A percentile compares a stretch with the other conserved stretches of the same genome.
Evolutionary conservation across 495 filamentous ascomycete species (phyloP).

Genomic region (Podospora sp.): DNA sequence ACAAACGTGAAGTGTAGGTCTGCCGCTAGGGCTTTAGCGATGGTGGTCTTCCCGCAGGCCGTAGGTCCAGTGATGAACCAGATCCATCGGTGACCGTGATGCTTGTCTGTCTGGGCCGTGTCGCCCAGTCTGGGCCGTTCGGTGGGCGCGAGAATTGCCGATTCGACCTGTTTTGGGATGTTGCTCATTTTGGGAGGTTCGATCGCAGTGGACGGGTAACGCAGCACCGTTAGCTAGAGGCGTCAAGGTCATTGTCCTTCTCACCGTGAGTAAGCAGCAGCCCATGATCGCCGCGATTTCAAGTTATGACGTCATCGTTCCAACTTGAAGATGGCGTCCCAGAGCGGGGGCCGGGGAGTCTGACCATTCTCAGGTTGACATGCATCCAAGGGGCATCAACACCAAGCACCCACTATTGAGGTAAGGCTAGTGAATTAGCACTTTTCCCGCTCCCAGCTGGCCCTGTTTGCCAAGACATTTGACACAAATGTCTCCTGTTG

Average conservation of each 20-base stretch:
- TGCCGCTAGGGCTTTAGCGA: conserved; percentile 33
- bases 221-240: too few species aligned
- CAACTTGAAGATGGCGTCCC: too few species aligned
- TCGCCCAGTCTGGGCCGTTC: background rate
- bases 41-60: conserved; percentile 37
- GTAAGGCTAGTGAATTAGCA: too few species aligned
- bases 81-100: conserved; percentile 30
- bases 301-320: too few species aligned
- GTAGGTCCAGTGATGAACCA: conserved; percentile 39
- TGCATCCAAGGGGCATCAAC: too few species aligned
- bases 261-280: too few species aligned
- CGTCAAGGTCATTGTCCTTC: too few species aligned
- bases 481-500: background rate
- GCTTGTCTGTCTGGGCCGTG: conserved; percentile 1
- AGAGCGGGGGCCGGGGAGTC: too few species aligned
- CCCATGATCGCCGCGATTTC: too few species aligned
- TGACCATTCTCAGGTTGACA: too few species aligned
- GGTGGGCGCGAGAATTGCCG: background rate
- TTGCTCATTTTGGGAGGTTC: background rate
- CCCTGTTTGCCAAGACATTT: background rate
- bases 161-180: conserved; percentile 1
- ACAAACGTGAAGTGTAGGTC: conserved; percentile 40
- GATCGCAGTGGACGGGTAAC: too few species aligned
- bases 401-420: too few species aligned
- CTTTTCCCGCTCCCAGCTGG: background rate